Percentiles rank a stretch among this genome's conserved stretches.
Evolutionary conservation across 2,329 filamentous ascomycete genomes (phyloP).

Genomic region (Scytalidium lignicola): DNA sequence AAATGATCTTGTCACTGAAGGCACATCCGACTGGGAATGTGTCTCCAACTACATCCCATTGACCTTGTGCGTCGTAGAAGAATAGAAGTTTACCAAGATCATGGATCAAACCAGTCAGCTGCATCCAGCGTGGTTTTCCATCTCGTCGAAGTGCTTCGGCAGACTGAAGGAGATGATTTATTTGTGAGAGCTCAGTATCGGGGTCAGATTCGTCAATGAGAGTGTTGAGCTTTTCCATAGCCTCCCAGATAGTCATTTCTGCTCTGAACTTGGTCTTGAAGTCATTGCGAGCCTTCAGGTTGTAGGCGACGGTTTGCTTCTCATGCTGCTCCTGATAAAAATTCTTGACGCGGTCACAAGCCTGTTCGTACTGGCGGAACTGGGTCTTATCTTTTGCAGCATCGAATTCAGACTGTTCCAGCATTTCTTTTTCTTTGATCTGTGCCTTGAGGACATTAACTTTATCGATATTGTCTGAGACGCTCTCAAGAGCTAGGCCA

Average conservation of each 20-base stretch:
- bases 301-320: conserved; percentile 77
- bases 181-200: conserved; percentile 81
- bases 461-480: conserved; percentile 45
- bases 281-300: conserved; percentile 70
- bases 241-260: conserved; percentile 83
- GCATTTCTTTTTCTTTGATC: conserved; percentile 33
- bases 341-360: conserved; percentile 77
- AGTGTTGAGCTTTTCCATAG: conserved; percentile 88
- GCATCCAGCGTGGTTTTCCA: conserved; percentile 78
- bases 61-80: conserved; percentile 77
- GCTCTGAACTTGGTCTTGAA: conserved; percentile 60
- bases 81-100: conserved; percentile 76
- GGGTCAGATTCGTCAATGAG: conserved; percentile 89
- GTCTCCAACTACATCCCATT: conserved; percentile 91
- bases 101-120: conserved; percentile 71
- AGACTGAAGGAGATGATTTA: conserved; percentile 82
- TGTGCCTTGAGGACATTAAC: conserved; percentile 47
- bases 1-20: conserved; percentile 74
- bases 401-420: conserved; percentile 63
- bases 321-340: conserved; percentile 74
- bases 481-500: conserved; percentile 34
- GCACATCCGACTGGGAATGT: conserved; percentile 75
- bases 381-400: conserved; percentile 70
- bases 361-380: conserved; percentile 79
- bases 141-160: conserved; percentile 87